Evolutionary conservation across 768 basidiomycete species (phyloP), one percentile per base, ranked within the genome.

Genomic region (Pleurotus cornucopiae): DNA sequence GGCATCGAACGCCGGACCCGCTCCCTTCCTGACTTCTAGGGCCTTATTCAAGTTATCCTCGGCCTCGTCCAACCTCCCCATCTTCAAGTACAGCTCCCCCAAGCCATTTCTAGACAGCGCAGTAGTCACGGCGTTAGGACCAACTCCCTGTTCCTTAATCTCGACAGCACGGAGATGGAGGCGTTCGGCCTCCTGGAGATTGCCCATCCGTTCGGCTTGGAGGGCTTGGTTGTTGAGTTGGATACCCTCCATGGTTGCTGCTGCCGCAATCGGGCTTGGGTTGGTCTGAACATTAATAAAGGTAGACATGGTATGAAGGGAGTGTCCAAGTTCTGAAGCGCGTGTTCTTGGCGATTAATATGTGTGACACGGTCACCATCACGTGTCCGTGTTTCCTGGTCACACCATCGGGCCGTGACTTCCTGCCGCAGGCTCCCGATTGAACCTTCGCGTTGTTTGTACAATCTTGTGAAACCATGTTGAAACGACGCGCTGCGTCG

Each of bases 41-140:
- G 74, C 73, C 55, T 69, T 65, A 23, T 61, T 62, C 11, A 76
- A 62, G 53, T 73, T 67, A 3, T 63, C 65, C 60, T 76, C 72
- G 0, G 76, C 74, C 5, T 74, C 69, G 48, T 68, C 69, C 13
- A 73, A 59, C 26, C 63, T 68, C 23, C 61, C 67, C 63, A 70
- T 66, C 43, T 64, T 63, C n/a, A 71, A 62, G 54, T 73, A 72
- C 2, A 71, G 56, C 55, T 75, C 72, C 30, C 61, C 75, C 1
- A 76, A 62, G 14, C 63, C 65, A 53, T 75, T 71, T 48, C 64
- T 66, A 13, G 67, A 64, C 23, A 72, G 38, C 16, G 54, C 72
- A n/a, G 67, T 67, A 2, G 63, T 55, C 14, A 60, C 16, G 20
- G 62, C 5, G 9, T 69, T 56, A n/a, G 55, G 44, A 3, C 73